Conservation (phyloP, 2,329 filamentous ascomycete species). For the Pestalotiopsis sp. region DNA sequence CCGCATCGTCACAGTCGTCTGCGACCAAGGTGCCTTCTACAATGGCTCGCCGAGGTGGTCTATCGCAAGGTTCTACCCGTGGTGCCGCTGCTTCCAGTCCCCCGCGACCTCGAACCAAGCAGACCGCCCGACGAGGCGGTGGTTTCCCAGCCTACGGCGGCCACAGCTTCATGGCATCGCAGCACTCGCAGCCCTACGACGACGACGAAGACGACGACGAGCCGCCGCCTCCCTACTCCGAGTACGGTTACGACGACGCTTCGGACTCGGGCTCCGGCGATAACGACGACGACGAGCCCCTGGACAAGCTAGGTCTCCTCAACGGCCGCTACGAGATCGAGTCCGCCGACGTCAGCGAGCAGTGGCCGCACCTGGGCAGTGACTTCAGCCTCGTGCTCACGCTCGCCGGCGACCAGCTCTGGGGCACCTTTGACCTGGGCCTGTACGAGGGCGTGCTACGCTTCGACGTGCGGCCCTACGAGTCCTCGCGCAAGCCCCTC, state of each 20-base stretch:
- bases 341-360: constrained; percentile 25
- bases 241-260: constrained; percentile 14
- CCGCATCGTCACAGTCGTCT: constrained; percentile 9
- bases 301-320: constrained; percentile 38
- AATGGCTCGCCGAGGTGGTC: constrained; percentile 23
- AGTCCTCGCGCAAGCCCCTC: constrained; percentile 30
- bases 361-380: constrained; percentile 28
- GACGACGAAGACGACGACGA: constrained; percentile 21
- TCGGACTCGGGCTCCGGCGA: not conserved
- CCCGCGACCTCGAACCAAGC: not conserved
- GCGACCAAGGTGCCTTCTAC: not conserved
- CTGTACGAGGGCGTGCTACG: constrained; percentile 44
- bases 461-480: constrained; percentile 37
- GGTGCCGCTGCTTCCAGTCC: constrained; percentile 3
- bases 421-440: constrained; percentile 49
- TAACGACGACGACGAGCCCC: constrained; percentile 19
- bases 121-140: not conserved
- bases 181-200: constrained; percentile 1
- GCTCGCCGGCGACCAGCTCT: constrained; percentile 41
- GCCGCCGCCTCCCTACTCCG: constrained; percentile 24
- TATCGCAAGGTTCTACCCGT: constrained; percentile 20
- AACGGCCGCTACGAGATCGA: constrained; percentile 48
- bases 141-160: constrained; percentile 7
- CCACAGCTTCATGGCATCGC: not conserved
- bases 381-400: constrained; percentile 41